phyloP scores from a whole-genome alignment of 306 rosid genomes.

The Canavalia gladiata region DNA sequence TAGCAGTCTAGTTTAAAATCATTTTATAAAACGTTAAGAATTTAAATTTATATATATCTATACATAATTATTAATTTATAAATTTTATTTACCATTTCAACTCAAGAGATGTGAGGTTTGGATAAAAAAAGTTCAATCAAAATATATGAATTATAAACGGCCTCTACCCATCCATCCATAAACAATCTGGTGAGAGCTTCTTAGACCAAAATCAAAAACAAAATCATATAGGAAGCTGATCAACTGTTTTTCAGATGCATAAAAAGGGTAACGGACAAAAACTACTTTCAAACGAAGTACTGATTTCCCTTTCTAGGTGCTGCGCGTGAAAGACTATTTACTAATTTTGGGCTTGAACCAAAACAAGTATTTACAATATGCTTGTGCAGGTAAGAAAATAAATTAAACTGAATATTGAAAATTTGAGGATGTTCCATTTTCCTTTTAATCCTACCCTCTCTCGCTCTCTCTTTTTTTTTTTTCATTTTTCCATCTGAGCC shows the following conservation, averaged over 20 bases:
- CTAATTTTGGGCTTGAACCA: conserved; percentile 19
- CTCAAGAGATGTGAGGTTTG: not conserved
- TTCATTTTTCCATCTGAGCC: not conserved
- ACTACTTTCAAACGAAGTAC: conserved; percentile 15
- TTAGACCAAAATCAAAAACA: not conserved
- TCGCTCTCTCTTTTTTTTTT: not conserved
- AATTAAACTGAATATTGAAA: conserved; percentile 41
- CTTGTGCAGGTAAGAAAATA: conserved; percentile 12
- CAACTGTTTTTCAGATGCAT: conserved; percentile 5
- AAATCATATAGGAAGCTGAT: not conserved
- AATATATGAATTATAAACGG: not conserved
- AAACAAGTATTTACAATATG: conserved; percentile 13
- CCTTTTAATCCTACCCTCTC: not conserved
- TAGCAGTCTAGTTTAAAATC: too few relatives aligned
- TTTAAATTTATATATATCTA: too few relatives aligned
- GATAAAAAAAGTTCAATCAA: not conserved
- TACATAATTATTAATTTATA: too few relatives aligned
- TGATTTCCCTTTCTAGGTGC: not conserved
- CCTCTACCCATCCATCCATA: not conserved
- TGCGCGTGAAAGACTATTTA: not conserved
- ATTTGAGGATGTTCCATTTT: conserved; percentile 40
- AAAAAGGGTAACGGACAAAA: conserved; percentile 39
- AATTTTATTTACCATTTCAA: not conserved
- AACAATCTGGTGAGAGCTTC: not conserved
- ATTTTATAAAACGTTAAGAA: too few relatives aligned